Percentiles rank a stretch among this genome's conserved stretches.
Evolutionary conservation across 345 rosid species (phyloP).

Genomic region (Rhizophora apiculata): DNA sequence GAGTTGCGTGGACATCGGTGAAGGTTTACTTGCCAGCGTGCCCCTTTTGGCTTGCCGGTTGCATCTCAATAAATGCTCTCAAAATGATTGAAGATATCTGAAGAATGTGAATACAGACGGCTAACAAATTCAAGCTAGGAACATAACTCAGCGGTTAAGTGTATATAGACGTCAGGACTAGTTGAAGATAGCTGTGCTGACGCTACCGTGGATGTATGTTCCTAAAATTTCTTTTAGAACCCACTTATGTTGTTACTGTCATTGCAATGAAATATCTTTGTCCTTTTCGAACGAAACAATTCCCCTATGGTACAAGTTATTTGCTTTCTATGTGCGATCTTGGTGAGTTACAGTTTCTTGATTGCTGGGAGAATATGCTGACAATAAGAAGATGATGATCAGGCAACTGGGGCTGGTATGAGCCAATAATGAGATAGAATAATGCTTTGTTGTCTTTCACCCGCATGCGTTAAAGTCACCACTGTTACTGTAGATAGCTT

Average conservation of each 20-base stretch:
- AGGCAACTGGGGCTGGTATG: conserved; percentile 24
- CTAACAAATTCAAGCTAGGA: conserved; percentile 14
- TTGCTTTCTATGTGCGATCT: neutral
- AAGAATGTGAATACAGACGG: conserved; percentile 10
- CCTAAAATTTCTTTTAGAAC: conserved; percentile 13
- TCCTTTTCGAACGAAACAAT: neutral
- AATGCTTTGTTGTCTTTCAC: conserved; percentile 21
- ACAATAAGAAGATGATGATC: neutral
- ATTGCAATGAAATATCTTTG: conserved; percentile 18
- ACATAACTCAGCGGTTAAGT: conserved; percentile 13
- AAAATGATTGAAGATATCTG: conserved; percentile 10
- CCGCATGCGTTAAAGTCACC: neutral
- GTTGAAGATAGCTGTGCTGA: conserved; percentile 56
- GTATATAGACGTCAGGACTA: conserved; percentile 26
- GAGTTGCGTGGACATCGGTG: conserved; percentile 23
- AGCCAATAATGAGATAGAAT: conserved; percentile 31
- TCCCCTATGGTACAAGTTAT: neutral
- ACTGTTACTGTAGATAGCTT: neutral
- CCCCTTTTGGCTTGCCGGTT: neutral
- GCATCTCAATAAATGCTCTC: neutral
- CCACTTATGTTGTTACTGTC: neutral
- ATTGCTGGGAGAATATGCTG: neutral
- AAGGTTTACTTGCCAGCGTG: neutral
- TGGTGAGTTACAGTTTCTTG: neutral
- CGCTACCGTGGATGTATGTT: conserved; percentile 5